Evolutionary conservation across 2,329 filamentous ascomycete genomes (phyloP).

Genomic region (Nannizziopsis arthrosporioides): DNA sequence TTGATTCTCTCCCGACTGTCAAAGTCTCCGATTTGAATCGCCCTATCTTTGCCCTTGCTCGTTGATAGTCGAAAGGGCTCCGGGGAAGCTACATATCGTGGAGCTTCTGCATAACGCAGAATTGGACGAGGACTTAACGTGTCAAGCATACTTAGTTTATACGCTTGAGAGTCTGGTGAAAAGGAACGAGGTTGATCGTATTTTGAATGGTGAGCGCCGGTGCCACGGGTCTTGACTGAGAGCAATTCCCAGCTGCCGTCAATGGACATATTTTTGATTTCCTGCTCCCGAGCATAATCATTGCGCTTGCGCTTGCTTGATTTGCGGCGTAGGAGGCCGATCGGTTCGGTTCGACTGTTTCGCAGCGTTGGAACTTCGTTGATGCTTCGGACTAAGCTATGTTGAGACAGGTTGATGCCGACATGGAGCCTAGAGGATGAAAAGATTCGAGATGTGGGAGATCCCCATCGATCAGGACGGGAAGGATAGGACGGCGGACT

Average conservation of each 20-base stretch:
- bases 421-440: slow-evolving; percentile 11
- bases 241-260: slow-evolving; percentile 46
- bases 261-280: slow-evolving; percentile 72
- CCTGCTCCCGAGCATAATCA: slow-evolving; percentile 68
- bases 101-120: slow-evolving; percentile 58
- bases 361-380: slow-evolving; percentile 40
- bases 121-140: slow-evolving; percentile 78
- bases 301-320: slow-evolving; percentile 66
- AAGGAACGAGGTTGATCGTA: slow-evolving; percentile 65
- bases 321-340: slow-evolving; percentile 50
- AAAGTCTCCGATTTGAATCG: slow-evolving; percentile 48
- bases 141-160: slow-evolving; percentile 66
- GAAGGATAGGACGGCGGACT: neutral
- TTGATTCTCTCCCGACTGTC: slow-evolving; percentile 54
- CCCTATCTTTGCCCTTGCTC: slow-evolving; percentile 43
- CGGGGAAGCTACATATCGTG: slow-evolving; percentile 42
- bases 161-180: slow-evolving; percentile 53
- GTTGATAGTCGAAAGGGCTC: slow-evolving; percentile 39
- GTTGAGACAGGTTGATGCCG: slow-evolving; percentile 25
- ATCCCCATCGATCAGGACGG: neutral
- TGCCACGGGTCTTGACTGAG: slow-evolving; percentile 45
- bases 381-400: slow-evolving; percentile 31
- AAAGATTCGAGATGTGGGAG: neutral
- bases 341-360: slow-evolving; percentile 50
- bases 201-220: slow-evolving; percentile 53